Evolutionary conservation across 2,329 filamentous ascomycete species (phyloP), one percentile per base, ranked within the genome.

Genomic region (Cytospora schulzeri): DNA sequence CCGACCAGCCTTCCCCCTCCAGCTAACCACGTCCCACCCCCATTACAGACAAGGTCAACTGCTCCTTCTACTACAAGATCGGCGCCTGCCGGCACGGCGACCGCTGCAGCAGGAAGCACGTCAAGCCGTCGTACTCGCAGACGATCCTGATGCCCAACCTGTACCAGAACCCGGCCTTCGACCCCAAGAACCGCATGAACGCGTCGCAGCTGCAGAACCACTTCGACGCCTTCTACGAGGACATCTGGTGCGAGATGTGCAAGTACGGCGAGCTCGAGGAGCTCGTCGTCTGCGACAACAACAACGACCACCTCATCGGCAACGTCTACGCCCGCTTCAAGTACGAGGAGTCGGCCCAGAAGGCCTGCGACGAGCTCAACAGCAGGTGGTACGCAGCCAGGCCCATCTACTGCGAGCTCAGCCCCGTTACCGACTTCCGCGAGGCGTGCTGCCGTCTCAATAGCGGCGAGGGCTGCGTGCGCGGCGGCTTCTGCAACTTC

Each of bases 51-150:
- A 48, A 73, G 72, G 93, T 97, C 83, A 97, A 98, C 86, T 97
- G 95, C 87, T 95, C 91, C 64, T 99, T 99, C 87, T 99, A 99
- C 88, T 93, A 97, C 91, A 99, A 99, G 84, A 99, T 99, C 79
- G 95, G 95, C 77, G 95, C 95, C 62, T 99, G 95, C 84, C 90
- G 95, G 68, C 95, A 99, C 84, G 95, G 95, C 76, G 95, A 99
- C 81, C 92, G 95, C 75, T 99, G 95, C 85, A 96, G 91, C 68
- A 90, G 95, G 73, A 99, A 99, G 80, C 95, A 99, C 80, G 95
- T 99, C 83, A 99, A 99, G 83, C 95, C 95, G 1, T 97, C 93
- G 26, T 99, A 99, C 86, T 91, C 87, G 69, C 95, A 99, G 80
- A 99, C 95, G 24, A 93, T 99, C 78, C 90, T 99, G 70, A 92